Percentiles rank a stretch among this genome's conserved stretches.
These are phyloP conservation scores for Parathielavia hyrcaniae DNA, from an alignment of 495 filamentous ascomycete species.

Conservation along the genomic window DNA sequence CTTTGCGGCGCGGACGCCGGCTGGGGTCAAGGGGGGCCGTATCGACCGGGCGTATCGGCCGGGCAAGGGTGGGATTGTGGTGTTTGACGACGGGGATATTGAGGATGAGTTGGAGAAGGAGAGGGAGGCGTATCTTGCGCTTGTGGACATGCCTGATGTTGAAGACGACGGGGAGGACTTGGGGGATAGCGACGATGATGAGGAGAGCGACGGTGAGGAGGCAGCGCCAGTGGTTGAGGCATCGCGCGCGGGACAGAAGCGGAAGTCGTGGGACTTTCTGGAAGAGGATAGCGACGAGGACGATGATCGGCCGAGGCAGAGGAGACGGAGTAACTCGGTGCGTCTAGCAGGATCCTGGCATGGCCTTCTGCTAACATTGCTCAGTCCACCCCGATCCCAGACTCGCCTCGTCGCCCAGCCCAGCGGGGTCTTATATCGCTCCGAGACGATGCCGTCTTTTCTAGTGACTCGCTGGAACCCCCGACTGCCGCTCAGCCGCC, in stretches of 20 bases:
- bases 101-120: constrained; percentile 74
- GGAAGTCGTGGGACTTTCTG: constrained; percentile 75
- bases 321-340: constrained; percentile 83
- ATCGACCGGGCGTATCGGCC: constrained; percentile 64
- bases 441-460: constrained; percentile 37
- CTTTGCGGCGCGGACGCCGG: constrained; percentile 44
- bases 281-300: constrained; percentile 66
- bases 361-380: constrained; percentile 27
- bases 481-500: constrained; percentile 54
- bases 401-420: constrained; percentile 45
- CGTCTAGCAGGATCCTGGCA: constrained; percentile 19
- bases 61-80: constrained; percentile 76
- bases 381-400: constrained; percentile 55
- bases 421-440: constrained; percentile 47
- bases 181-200: constrained; percentile 36
- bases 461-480: constrained; percentile 40
- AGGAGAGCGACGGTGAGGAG: constrained; percentile 35
- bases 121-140: constrained; percentile 69
- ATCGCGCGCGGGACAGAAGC: constrained; percentile 52
- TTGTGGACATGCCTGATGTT: constrained; percentile 84
- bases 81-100: constrained; percentile 95
- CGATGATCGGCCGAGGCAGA: constrained; percentile 64
- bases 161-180: constrained; percentile 52
- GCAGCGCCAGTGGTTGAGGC: constrained; percentile 8
- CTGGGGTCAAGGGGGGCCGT: constrained; percentile 55